Percentiles rank a stretch among this genome's conserved stretches.
phyloP scores from a whole-genome alignment of 768 basidiomycete genomes.

The Tephrocybe sp. region DNA sequence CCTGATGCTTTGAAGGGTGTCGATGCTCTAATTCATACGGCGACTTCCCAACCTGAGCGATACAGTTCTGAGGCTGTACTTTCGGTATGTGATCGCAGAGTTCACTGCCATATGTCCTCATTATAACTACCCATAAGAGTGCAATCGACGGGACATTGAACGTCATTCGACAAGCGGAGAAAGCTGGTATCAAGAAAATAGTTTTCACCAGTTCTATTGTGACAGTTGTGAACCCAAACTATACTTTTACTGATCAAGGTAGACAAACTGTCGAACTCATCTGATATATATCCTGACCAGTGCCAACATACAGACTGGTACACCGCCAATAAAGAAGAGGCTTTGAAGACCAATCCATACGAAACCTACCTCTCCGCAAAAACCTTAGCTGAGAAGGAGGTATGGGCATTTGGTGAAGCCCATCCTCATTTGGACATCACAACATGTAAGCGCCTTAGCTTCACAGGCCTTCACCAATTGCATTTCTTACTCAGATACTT shows the following conservation, averaged over 20 bases:
- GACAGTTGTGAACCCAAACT: conserved; percentile 23
- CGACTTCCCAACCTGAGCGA: conserved; percentile 34
- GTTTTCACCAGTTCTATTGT: conserved; percentile 41
- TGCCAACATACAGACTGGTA: conserved; percentile 15
- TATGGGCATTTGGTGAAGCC: conserved; percentile 16
- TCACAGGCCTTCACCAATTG: no score
- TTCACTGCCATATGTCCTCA: no score
- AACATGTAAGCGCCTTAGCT: no score
- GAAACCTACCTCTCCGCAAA: conserved; percentile 16
- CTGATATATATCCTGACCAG: not conserved
- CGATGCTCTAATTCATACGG: conserved; percentile 48
- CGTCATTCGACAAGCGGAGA: conserved; percentile 37
- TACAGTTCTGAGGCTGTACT: conserved; percentile 24
- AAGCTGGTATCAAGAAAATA: conserved; percentile 35
- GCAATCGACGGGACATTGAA: conserved; percentile 41
- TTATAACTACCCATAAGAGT: conserved; percentile 21
- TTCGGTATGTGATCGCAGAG: conserved; percentile 15
- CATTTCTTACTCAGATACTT: no score
- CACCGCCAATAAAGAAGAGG: conserved; percentile 14
- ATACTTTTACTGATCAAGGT: conserved; percentile 30
- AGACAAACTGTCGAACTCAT: not conserved
- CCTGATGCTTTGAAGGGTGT: conserved; percentile 53
- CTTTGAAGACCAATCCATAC: conserved; percentile 4
- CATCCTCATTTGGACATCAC: conserved; percentile 21
- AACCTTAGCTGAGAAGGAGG: conserved; percentile 16